Percentiles rank a stretch among this genome's conserved stretches.
Conservation (phyloP, 2,329 filamentous ascomycete genomes). For the Thermoascus crustaceus region DNA sequence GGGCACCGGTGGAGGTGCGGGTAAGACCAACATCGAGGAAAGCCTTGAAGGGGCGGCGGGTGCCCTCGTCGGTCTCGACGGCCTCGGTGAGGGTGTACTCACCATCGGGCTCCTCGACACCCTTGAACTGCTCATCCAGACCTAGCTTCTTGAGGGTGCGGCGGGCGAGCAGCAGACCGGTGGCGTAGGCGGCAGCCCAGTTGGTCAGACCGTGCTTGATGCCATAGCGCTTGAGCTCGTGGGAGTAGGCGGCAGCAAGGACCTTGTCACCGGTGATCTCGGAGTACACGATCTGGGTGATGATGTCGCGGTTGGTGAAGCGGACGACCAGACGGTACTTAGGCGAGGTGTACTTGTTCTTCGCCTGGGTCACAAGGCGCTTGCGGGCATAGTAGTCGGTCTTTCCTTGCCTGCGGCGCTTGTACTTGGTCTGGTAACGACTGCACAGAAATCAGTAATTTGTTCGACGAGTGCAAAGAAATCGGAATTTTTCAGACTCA, state of each 20-base stretch:
- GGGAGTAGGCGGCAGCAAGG: conserved; percentile 82
- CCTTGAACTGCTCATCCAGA: conserved; percentile 83
- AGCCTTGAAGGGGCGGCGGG: conserved; percentile 96
- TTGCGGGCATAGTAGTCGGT: conserved; percentile 99
- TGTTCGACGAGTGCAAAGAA: conserved; percentile 4
- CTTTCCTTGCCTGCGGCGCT: conserved; percentile 90
- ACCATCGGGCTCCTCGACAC: conserved; percentile 94
- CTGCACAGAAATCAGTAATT: conserved; percentile 41
- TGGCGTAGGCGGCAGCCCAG: conserved; percentile 97
- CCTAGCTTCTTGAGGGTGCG: conserved; percentile 96
- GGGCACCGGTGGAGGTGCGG: conserved; percentile 95
- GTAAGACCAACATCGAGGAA: conserved; percentile 96
- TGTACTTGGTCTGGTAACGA: conserved; percentile 99
- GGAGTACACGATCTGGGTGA: conserved; percentile 92
- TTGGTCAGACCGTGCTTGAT: conserved; percentile 99
- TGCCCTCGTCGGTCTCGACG: conserved; percentile 75
- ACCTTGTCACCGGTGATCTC: conserved; percentile 98
- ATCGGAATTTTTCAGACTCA: conserved; percentile 43
- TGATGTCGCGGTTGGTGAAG: conserved; percentile 99
- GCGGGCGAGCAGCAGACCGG: conserved; percentile 92
- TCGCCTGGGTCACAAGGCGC: conserved; percentile 98
- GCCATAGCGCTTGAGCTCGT: conserved; percentile 97
- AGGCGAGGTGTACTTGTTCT: conserved; percentile 99
- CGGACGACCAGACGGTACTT: conserved; percentile 99
- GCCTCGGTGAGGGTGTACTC: conserved; percentile 96